phyloP scores from a whole-genome alignment of 1,284 basidiomycete genomes.

The Fomitopsis palustris region DNA sequence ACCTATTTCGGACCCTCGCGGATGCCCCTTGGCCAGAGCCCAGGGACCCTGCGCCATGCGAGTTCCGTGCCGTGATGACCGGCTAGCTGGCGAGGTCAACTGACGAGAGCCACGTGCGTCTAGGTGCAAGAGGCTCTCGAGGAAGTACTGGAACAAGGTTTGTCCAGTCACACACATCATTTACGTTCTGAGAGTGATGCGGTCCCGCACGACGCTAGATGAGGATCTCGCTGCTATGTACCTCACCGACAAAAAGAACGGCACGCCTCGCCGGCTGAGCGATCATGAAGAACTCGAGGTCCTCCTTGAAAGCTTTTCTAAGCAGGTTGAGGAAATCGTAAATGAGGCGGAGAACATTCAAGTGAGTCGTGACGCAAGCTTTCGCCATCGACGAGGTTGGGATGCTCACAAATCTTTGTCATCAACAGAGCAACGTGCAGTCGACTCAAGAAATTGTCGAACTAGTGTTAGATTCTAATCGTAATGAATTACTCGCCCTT shows the following conservation, averaged over 20 bases:
- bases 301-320: slow-evolving; percentile 89
- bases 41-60: background rate
- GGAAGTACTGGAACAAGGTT: slow-evolving; percentile 88
- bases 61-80: background rate
- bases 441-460: slow-evolving; percentile 98
- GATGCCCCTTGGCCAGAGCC: background rate
- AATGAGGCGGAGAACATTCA: slow-evolving; percentile 89
- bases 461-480: slow-evolving; percentile 93
- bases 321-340: slow-evolving; percentile 95
- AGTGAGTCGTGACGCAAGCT: slow-evolving; percentile 39
- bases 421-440: slow-evolving; percentile 78
- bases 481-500: slow-evolving; percentile 88
- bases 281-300: slow-evolving; percentile 95
- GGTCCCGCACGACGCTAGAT: slow-evolving; percentile 43
- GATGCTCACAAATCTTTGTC: background rate
- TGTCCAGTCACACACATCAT: slow-evolving; percentile 10
- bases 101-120: background rate
- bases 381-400: background rate
- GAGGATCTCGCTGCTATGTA: slow-evolving; percentile 94
- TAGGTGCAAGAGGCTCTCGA: slow-evolving; percentile 89
- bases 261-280: slow-evolving; percentile 49
- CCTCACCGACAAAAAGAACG: slow-evolving; percentile 75
- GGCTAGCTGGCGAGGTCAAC: slow-evolving; percentile 1
- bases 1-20: background rate
- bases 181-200: background rate